Base-by-base conservation (phyloP, 2,329 filamentous ascomycete genomes). In the Macrophomina tecta region DNA sequence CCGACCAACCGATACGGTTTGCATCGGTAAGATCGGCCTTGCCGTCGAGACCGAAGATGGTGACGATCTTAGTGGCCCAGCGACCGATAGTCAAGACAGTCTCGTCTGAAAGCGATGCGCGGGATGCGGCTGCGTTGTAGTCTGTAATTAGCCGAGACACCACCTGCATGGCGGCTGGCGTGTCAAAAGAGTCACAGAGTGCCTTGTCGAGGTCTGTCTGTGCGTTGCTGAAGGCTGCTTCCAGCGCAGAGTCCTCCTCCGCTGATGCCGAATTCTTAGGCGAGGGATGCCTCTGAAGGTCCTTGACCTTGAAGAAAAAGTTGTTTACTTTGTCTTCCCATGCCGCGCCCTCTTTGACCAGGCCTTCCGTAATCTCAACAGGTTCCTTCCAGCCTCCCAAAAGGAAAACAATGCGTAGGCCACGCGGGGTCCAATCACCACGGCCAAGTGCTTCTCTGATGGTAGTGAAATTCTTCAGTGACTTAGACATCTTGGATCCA, bases 401-500 rank as follows among this genome's bases (percentile, higher is more conserved):
- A 53, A 98, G 79, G 80, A 97, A 97, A 16, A 95, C 90, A 64
- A 96, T 91, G 53, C 94, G 87, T 81, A 97, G 85, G 65, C 89
- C 89, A 68, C 94, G 85, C 0, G 93, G 84, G 0, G 92, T 95
- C 83, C 92, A 97, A 58, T 88, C 86, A 45, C 86, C 86, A 40
- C 83, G 81, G 3, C 82, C 80, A 7, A 98, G 81, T 0, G 94
- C 93, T 76, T 96, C 91, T 36, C 92, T 87, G 69, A 98, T 97
- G 0, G 94, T 97, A 48, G 93, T 93, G 78, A 97, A 97, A 78
- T 97, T 98, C 82, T 98, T 97, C 67, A 98, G 81, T 16, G 89
- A 93, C 79, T 98, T 98, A 67, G 91, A 94, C 94, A 98, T 98
- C 78, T 98, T 98, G 28, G 90, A 92, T 0, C 94, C 94, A 32